Conservation (phyloP, 2,329 filamentous ascomycete genomes). For the Hymenoscyphus fructigenus region DNA sequence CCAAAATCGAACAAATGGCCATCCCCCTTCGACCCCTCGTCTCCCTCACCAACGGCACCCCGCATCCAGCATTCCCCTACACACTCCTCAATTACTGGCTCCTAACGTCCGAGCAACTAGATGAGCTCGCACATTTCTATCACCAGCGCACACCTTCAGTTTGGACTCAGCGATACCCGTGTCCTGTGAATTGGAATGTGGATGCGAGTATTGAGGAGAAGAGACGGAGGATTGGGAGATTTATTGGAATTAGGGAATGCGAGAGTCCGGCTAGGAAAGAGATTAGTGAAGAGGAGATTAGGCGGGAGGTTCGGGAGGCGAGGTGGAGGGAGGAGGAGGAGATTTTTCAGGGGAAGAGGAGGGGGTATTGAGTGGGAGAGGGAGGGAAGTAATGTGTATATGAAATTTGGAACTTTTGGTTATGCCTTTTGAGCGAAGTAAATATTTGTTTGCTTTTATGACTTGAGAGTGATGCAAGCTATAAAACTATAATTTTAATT, state of each 20-base stretch:
- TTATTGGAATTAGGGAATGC: slow-evolving; percentile 69
- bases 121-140: slow-evolving; percentile 70
- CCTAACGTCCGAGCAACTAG: slow-evolving; percentile 68
- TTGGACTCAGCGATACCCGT: slow-evolving; percentile 63
- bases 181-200: slow-evolving; percentile 62
- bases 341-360: slow-evolving; percentile 25
- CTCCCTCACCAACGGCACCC: slow-evolving; percentile 57
- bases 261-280: slow-evolving; percentile 45
- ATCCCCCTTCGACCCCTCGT: slow-evolving; percentile 67
- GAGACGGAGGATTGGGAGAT: slow-evolving; percentile 68
- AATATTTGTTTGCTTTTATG: too few relatives aligned
- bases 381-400: too few relatives aligned
- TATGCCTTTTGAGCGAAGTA: too few relatives aligned
- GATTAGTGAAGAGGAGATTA: slow-evolving; percentile 31
- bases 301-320: slow-evolving; percentile 40
- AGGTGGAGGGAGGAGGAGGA: slow-evolving; percentile 31
- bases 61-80: slow-evolving; percentile 64
- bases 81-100: slow-evolving; percentile 73
- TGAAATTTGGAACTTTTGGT: too few relatives aligned
- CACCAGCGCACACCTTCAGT: slow-evolving; percentile 61
- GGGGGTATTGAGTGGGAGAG: slow-evolving; percentile 2
- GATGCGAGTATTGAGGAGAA: slow-evolving; percentile 59
- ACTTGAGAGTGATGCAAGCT: too few relatives aligned
- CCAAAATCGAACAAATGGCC: slow-evolving; percentile 65
- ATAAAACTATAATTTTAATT: too few relatives aligned